phyloP scores from a whole-genome alignment of 2,329 filamentous ascomycete species.

The Juglanconis sp. region DNA sequence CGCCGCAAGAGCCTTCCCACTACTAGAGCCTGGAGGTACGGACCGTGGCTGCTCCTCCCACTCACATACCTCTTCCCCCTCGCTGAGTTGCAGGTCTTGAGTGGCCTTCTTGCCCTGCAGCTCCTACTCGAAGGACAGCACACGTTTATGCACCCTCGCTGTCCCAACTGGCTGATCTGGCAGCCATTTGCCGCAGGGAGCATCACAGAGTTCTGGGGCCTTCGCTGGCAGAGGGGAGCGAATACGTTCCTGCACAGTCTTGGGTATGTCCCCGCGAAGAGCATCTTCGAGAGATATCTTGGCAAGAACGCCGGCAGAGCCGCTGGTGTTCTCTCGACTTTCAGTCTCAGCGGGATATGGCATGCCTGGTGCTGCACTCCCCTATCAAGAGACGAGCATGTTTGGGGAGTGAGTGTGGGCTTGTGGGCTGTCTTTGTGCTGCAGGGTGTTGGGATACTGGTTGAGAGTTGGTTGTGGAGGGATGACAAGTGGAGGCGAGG shows the following conservation, averaged over 20 bases:
- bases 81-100: conserved; percentile 1
- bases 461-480: background rate
- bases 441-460: conserved; percentile 7
- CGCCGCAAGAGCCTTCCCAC: background rate
- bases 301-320: background rate
- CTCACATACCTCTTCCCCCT: background rate
- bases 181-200: background rate
- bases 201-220: conserved; percentile 1
- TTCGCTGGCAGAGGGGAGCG: conserved; percentile 8
- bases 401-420: background rate
- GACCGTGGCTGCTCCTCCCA: background rate
- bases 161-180: background rate
- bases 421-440: conserved; percentile 3
- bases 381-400: background rate
- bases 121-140: conserved; percentile 4
- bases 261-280: background rate
- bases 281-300: background rate
- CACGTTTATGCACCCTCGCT: background rate
- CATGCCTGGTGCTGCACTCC: conserved; percentile 5
- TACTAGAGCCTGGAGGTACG: background rate
- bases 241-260: background rate
- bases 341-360: conserved; percentile 6
- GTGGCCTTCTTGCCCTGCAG: background rate
- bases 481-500: background rate
- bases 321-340: conserved; percentile 5